A percentile compares a stretch with the other conserved stretches of the same genome.
Evolutionary conservation across 768 basidiomycete genomes (phyloP).

Genomic region (Lactifluus volemus): DNA sequence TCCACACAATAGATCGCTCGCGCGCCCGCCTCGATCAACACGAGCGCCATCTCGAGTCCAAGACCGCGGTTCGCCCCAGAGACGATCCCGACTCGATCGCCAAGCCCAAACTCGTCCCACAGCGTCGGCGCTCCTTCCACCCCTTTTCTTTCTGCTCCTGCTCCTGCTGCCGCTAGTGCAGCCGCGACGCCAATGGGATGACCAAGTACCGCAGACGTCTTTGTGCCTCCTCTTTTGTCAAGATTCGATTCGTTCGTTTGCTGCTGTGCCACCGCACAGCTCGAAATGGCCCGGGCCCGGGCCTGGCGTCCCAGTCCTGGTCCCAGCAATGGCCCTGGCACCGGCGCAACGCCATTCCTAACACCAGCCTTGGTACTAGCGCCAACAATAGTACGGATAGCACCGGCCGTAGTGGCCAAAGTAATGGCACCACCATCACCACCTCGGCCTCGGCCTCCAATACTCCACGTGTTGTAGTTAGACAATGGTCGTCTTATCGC

Average conservation of each 20-base stretch:
- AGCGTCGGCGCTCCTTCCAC: slow-evolving; percentile 33
- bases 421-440: background rate
- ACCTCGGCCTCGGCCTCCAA: background rate
- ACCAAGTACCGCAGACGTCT: too few species aligned
- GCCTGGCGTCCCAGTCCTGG: background rate
- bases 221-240: too few species aligned
- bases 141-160: slow-evolving; percentile 20
- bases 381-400: background rate
- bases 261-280: too few species aligned
- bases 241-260: too few species aligned
- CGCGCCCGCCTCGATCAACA: slow-evolving; percentile 65
- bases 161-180: slow-evolving; percentile 31
- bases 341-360: background rate
- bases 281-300: background rate
- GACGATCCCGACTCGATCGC: slow-evolving; percentile 42
- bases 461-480: background rate
- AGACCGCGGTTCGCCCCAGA: slow-evolving; percentile 42
- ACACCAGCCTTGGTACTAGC: background rate
- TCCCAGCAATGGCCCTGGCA: background rate
- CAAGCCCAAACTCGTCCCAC: slow-evolving; percentile 50
- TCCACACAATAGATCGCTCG: slow-evolving; percentile 63
- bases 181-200: slow-evolving; percentile 45
- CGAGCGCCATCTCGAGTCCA: slow-evolving; percentile 78
- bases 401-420: background rate
- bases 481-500: background rate